Evolutionary conservation across 495 filamentous ascomycete genomes (phyloP), one percentile per base, ranked within the genome.

Genomic region (Evernia prunastri): DNA sequence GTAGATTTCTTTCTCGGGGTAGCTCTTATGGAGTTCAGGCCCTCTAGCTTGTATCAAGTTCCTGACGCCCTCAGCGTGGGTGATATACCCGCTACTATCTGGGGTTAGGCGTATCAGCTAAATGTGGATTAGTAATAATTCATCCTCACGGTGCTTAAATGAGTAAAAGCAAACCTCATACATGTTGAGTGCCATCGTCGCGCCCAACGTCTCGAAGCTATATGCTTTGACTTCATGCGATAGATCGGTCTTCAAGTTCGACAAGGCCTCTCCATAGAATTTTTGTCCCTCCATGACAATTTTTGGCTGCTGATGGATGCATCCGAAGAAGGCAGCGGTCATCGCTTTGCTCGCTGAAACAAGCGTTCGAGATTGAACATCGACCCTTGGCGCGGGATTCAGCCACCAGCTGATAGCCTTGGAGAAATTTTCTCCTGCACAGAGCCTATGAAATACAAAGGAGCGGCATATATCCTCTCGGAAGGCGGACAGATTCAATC

Each of bases 121-220:
- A 27, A 25, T 39, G 23, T 25, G 15, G n/a, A 7, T 57, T 31
- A 63, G 56, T 42, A 58, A 18, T 17, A 11, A 31, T 33, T 29
- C 36, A 13, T 12, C 15, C 31, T n/a, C 23, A 18, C 42, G 23
- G 31, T 27, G 43, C 11, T 35, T 20, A 29, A 17, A 40, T 40
- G 57, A 59, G 57, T 9, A 18, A 53, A 31, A n/a, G 7, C 60
- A 40, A 20, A 63, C 61, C 54, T 63, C 61, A 54, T 63, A 63
- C 61, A 63, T 63, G 27, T 56, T 63, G 53, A 63, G 61, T 57
- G 61, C 61, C 61, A 63, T 47, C 9, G 61, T 63, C 11, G 61
- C 51, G 23, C 61, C 61, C 37, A 63, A 33, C 11, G 61, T 63
- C 45, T 57, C 61, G 31, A 63, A 40, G 15, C 53, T 47, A 18